Conservation (phyloP, 2,329 filamentous ascomycete genomes). For the Capronia americana region DNA sequence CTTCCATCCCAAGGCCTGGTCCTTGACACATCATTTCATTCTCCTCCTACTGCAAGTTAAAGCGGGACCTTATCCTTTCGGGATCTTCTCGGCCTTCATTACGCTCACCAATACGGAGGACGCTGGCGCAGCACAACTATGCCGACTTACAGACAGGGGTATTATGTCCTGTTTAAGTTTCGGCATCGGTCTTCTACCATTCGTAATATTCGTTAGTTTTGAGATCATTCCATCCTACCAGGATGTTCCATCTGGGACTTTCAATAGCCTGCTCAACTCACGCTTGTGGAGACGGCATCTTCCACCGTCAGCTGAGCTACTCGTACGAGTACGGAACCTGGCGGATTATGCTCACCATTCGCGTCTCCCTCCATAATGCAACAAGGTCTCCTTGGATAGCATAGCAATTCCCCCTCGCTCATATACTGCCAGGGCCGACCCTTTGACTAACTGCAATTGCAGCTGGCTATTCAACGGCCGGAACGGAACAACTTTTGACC, state of each 20-base stretch:
- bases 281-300: neutral
- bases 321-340: neutral
- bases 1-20: neutral
- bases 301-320: constrained; percentile 2
- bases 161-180: neutral
- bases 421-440: neutral
- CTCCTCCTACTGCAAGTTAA: neutral
- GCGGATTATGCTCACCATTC: neutral
- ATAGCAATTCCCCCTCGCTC: neutral
- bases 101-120: neutral
- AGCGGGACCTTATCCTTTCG: neutral
- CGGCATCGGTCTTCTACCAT: constrained; percentile 3
- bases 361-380: neutral
- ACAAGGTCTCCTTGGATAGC: neutral
- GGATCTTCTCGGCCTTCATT: neutral
- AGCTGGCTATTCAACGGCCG: neutral
- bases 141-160: neutral
- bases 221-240: neutral
- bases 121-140: neutral
- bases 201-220: neutral
- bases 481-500: neutral
- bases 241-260: neutral
- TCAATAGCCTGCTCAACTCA: neutral
- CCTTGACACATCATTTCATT: constrained; percentile 8
- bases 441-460: neutral